Evolutionary conservation across 2,329 filamentous ascomycete genomes (phyloP).

Genomic region (Emergomyces orientalis): DNA sequence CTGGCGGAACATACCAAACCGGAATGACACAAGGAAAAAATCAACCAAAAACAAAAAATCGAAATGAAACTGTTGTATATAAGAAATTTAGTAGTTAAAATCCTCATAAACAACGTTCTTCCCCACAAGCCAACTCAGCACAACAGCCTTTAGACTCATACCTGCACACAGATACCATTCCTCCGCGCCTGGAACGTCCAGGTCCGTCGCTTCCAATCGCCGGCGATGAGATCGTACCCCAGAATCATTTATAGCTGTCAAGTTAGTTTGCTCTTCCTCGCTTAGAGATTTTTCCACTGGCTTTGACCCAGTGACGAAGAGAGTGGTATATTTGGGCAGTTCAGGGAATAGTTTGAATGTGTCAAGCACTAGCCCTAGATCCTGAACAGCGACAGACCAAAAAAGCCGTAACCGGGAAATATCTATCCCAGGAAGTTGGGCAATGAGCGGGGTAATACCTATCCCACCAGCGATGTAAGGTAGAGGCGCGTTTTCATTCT

Average conservation of each 20-base stretch:
- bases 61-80: background rate
- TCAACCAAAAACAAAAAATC: background rate
- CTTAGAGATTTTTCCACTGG: conserved; percentile 13
- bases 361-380: conserved; percentile 55
- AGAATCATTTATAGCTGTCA: conserved; percentile 29
- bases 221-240: conserved; percentile 34
- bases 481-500: conserved; percentile 22
- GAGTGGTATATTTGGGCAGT: conserved; percentile 43
- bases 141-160: conserved; percentile 38
- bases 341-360: conserved; percentile 45
- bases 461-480: conserved; percentile 69
- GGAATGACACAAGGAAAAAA: background rate
- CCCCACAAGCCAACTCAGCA: conserved; percentile 47
- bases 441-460: conserved; percentile 73
- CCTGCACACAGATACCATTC: conserved; percentile 55
- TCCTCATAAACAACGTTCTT: conserved; percentile 51
- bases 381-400: conserved; percentile 57
- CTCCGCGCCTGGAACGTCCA: conserved; percentile 30
- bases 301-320: conserved; percentile 55
- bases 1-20: too few species aligned
- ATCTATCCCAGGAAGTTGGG: conserved; percentile 51
- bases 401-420: conserved; percentile 46
- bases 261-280: conserved; percentile 32
- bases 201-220: conserved; percentile 41
- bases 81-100: conserved; percentile 46